Percentiles rank a stretch among this genome's conserved stretches.
phyloP scores from a whole-genome alignment of 306 rosid genomes.

The Vachellia collinsii region DNA sequence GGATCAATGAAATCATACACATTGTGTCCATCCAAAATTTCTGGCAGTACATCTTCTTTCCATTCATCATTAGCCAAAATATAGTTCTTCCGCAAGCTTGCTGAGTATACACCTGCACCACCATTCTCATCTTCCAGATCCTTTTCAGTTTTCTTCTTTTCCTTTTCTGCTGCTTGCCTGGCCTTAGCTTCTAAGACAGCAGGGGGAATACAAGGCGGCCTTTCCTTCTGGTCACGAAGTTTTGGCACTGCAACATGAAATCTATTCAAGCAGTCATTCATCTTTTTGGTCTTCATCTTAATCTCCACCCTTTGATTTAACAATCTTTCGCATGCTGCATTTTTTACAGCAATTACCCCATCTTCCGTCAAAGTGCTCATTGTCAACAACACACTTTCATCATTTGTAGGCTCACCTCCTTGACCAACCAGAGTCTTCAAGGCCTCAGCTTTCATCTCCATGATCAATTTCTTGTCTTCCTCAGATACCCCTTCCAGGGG shows the following conservation, averaged over 20 bases:
- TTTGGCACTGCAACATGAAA: slow-evolving; percentile 83
- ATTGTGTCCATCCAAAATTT: slow-evolving; percentile 90
- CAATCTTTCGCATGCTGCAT: slow-evolving; percentile 81
- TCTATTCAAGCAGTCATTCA: slow-evolving; percentile 76
- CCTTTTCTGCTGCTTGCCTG: slow-evolving; percentile 61
- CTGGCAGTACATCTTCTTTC: slow-evolving; percentile 86
- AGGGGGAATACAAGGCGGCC: slow-evolving; percentile 74
- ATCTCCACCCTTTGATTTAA: slow-evolving; percentile 80
- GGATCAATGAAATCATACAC: slow-evolving; percentile 85
- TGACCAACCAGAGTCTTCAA: slow-evolving; percentile 76
- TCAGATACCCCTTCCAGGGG: slow-evolving; percentile 74
- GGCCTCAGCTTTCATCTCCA: slow-evolving; percentile 84
- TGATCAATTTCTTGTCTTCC: slow-evolving; percentile 78
- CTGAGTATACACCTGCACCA: slow-evolving; percentile 90
- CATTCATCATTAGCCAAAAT: slow-evolving; percentile 80
- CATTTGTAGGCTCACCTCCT: slow-evolving; percentile 72
- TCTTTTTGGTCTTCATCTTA: slow-evolving; percentile 85
- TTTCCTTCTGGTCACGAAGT: slow-evolving; percentile 80
- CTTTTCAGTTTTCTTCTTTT: slow-evolving; percentile 67
- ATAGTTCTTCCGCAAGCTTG: slow-evolving; percentile 75
- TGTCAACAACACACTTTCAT: slow-evolving; percentile 63
- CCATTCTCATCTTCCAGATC: slow-evolving; percentile 90
- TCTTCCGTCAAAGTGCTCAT: slow-evolving; percentile 91
- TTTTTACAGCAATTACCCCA: slow-evolving; percentile 84
- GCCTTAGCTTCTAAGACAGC: slow-evolving; percentile 77